A percentile compares a stretch with the other conserved stretches of the same genome.
Conservation (phyloP, 2,329 filamentous ascomycete genomes). For the Orbilia blumenaviensis region DNA sequence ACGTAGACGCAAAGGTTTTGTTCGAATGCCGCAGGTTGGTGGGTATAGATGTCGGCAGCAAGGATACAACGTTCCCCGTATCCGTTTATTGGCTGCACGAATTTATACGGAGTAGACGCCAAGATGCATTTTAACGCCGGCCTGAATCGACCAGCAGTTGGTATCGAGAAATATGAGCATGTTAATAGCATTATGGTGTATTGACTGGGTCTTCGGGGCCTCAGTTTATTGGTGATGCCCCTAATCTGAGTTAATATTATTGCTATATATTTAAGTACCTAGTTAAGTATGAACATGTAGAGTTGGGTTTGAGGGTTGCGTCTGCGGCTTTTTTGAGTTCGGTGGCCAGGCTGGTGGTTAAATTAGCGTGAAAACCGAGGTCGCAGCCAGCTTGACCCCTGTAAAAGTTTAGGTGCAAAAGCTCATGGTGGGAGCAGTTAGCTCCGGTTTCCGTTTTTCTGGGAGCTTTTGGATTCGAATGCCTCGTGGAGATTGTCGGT, state of each 20-base stretch:
- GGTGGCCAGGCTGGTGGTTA: too few species aligned
- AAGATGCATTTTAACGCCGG: background rate
- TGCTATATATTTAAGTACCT: too few species aligned
- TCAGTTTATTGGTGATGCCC: too few species aligned
- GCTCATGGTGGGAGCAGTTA: background rate
- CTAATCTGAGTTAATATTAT: too few species aligned
- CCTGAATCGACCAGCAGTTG: background rate
- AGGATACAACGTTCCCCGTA: conserved; percentile 6
- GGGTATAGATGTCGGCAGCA: conserved; percentile 19
- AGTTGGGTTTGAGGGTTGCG: conserved; percentile 18
- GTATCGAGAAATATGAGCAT: background rate
- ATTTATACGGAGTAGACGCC: conserved; percentile 6
- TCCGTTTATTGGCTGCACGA: background rate
- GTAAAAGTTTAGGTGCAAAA: background rate
- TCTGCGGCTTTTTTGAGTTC: conserved; percentile 20
- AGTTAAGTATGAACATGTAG: background rate
- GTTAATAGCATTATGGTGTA: background rate
- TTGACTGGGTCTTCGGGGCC: too few species aligned
- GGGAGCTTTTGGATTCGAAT: background rate
- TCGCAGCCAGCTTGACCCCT: background rate
- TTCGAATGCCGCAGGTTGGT: background rate
- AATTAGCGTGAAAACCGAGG: conserved; percentile 5
- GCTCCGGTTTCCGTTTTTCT: background rate
- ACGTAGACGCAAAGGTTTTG: conserved; percentile 5
- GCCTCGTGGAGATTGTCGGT: background rate